A percentile compares a stretch with the other conserved stretches of the same genome.
Evolutionary conservation across 768 basidiomycete genomes (phyloP).

Genomic region (Melanogaster broomeanus): DNA sequence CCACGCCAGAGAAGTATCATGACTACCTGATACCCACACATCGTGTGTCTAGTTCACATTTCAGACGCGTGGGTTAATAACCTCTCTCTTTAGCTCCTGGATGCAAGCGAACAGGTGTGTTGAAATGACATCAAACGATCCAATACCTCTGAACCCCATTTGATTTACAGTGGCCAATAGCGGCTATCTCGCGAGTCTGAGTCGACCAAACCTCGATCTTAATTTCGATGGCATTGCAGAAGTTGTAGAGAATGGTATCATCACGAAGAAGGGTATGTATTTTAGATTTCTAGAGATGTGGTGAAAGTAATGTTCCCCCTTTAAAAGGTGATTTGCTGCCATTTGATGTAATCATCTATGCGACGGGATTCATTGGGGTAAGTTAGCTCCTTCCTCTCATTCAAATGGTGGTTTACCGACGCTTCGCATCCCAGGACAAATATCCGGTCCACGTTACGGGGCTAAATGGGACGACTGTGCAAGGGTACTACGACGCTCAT

Average conservation of each 20-base stretch:
- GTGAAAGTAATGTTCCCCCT: background rate
- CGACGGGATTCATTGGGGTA: slow-evolving; percentile 36
- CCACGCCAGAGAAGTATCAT: slow-evolving; percentile 49
- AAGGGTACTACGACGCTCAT: slow-evolving; percentile 29
- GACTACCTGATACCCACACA: slow-evolving; percentile 52
- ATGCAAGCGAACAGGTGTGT: slow-evolving; percentile 51
- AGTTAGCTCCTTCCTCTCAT: background rate
- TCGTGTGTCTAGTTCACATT: slow-evolving; percentile 34
- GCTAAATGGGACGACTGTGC: slow-evolving; percentile 18
- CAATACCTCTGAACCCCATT: background rate
- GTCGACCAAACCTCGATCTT: slow-evolving; percentile 24
- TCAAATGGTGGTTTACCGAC: background rate
- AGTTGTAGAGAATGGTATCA: slow-evolving; percentile 19
- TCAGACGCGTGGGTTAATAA: background rate
- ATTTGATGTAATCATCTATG: slow-evolving; percentile 37
- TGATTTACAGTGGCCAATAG: slow-evolving; percentile 24
- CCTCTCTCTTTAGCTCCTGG: slow-evolving; percentile 45
- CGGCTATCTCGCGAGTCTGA: slow-evolving; percentile 24
- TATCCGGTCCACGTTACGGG: slow-evolving; percentile 27
- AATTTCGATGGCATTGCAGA: slow-evolving; percentile 25
- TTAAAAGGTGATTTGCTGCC: slow-evolving; percentile 25
- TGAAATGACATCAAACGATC: background rate
- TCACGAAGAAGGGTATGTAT: slow-evolving; percentile 23
- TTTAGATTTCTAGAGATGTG: background rate
- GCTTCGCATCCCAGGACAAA: slow-evolving; percentile 13